Base-by-base conservation (phyloP, 192 early-diverging fungal species). In the Linnemannia elongata region DNA sequence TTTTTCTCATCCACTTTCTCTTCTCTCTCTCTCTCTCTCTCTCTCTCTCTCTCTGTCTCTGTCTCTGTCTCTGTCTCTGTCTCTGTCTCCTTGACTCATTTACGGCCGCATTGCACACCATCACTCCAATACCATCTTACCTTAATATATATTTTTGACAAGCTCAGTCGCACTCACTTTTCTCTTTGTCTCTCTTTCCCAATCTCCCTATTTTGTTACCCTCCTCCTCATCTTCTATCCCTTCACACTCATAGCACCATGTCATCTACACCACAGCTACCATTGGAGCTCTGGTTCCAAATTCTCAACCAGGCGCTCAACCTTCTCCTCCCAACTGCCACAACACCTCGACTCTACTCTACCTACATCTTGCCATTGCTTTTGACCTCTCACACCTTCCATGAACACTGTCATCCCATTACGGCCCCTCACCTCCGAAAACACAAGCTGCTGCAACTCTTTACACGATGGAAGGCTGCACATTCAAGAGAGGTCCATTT, bases 401-500 rank as follows among this genome's bases (percentile, higher is more conserved):
- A 87, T 24, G 76, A 87, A 36, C 80, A 87, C n/a, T 87, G 85
- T 38, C 80, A 81, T 39, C 79, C 85, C 10, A 60, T 87, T 18
- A 87, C 85, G n/a, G 74, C 52, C 27, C 80, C 85, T 24, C 80
- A 87, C 44, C 72, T 87, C 38, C 79, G 85, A 27, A 87, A 87
- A 75, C 79, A 87, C 55, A 74, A 49, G 45, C 54, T 87, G 17
- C 54, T 87, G 5, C 85, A 78, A 30, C 79, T 87, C 17, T 87
- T 87, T 57, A 81, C 85, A 10, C 63, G 80, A 13, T 87, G 85
- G 85, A 87, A 87, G 57, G 85, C 85, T 2, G 85, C 85, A 8
- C 85, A 87, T 49, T 87, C 85, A 20, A 63, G 85, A 73, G 85
- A 87, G 36, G 85, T 87, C 6, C 85, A 87, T 60, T 87, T 87